Evolutionary conservation across 345 rosid species (phyloP).

Genomic region (Gossypium mustelinum): DNA sequence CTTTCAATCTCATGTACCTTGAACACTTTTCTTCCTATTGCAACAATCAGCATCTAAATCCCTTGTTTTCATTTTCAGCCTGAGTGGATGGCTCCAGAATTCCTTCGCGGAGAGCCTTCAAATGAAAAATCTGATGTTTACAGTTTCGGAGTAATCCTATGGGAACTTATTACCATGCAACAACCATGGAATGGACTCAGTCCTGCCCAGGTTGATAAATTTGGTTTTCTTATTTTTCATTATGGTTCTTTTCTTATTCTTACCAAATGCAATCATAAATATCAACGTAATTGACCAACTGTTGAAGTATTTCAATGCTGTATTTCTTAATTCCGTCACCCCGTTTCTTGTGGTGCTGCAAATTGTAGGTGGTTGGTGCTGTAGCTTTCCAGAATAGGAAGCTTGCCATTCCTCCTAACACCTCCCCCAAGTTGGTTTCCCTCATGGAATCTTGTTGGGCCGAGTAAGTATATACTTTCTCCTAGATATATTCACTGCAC

Average conservation of each 20-base stretch:
- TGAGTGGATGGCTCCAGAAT: conserved; percentile 99
- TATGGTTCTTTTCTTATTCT: background rate
- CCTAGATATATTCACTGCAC: background rate
- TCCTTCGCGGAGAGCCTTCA: conserved; percentile 97
- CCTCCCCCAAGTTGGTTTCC: conserved; percentile 68
- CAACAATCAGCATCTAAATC: conserved; percentile 41
- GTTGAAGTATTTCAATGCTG: background rate
- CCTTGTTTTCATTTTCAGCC: conserved; percentile 66
- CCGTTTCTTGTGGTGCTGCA: background rate
- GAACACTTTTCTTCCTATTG: conserved; percentile 25
- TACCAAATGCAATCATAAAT: background rate
- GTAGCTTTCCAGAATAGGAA: conserved; percentile 95
- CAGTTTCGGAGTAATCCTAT: conserved; percentile 86
- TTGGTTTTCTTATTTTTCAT: background rate
- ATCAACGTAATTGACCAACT: background rate
- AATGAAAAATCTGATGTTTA: conserved; percentile 94
- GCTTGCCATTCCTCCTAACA: conserved; percentile 63
- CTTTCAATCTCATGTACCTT: conserved; percentile 26
- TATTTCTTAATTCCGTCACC: background rate
- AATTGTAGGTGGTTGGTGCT: conserved; percentile 84
- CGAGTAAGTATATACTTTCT: conserved; percentile 43
- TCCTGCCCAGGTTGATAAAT: conserved; percentile 70
- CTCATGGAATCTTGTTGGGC: conserved; percentile 98
- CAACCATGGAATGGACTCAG: conserved; percentile 95
- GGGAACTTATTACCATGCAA: conserved; percentile 88